These are phyloP conservation scores for Sordariomycetes sp. DNA, from an alignment of 2,329 filamentous ascomycete genomes.

Conservation along the genomic window DNA sequence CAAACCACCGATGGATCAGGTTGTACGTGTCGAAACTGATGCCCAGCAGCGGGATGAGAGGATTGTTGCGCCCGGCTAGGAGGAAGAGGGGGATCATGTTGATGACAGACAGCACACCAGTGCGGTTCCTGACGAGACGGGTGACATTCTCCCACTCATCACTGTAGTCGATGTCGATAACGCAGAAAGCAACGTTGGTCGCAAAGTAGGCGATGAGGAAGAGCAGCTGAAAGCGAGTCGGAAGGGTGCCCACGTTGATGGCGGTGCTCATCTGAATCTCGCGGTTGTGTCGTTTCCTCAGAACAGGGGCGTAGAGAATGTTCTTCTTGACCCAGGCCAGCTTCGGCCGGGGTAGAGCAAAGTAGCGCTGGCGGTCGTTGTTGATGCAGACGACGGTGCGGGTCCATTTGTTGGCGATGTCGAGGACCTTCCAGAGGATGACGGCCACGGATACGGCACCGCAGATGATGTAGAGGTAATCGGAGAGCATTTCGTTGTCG, in stretches of 20 bases:
- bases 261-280: conserved; percentile 51
- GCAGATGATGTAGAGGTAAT: conserved; percentile 55
- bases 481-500: conserved; percentile 41
- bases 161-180: conserved; percentile 54
- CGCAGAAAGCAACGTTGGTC: conserved; percentile 58
- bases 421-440: conserved; percentile 56
- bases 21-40: conserved; percentile 81
- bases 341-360: conserved; percentile 46
- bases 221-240: conserved; percentile 50
- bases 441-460: conserved; percentile 53
- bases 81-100: conserved; percentile 74
- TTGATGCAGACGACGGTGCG: conserved; percentile 67
- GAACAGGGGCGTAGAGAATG: conserved; percentile 57
- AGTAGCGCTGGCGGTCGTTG: conserved; percentile 75
- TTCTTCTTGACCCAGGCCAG: conserved; percentile 63
- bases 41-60: conserved; percentile 60
- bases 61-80: conserved; percentile 69
- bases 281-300: conserved; percentile 54
- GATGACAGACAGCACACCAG: conserved; percentile 59
- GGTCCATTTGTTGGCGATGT: conserved; percentile 56
- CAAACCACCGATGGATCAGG: conserved; percentile 71
- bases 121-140: conserved; percentile 53
- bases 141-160: conserved; percentile 32
- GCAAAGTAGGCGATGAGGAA: conserved; percentile 44
- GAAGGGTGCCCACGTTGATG: conserved; percentile 48